Percentiles rank a stretch among this genome's conserved stretches.
phyloP scores from a whole-genome alignment of 371 early-diverging fungal genomes.

The Lichtheimia ornata region DNA sequence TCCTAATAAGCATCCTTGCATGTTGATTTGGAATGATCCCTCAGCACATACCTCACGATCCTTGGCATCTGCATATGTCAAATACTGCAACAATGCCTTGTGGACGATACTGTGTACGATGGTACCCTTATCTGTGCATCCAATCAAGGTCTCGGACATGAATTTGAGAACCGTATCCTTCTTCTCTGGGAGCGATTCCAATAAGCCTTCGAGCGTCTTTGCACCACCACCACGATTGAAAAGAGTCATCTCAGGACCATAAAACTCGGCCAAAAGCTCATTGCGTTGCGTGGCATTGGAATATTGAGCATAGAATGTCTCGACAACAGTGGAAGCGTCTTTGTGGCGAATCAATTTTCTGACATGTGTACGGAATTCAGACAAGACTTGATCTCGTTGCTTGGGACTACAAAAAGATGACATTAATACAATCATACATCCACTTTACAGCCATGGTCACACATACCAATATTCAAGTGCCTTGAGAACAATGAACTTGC shows the following conservation, averaged over 20 bases:
- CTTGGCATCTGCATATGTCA: slow-evolving; percentile 63
- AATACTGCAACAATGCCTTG: slow-evolving; percentile 83
- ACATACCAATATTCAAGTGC: slow-evolving; percentile 81
- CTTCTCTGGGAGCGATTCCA: slow-evolving; percentile 74
- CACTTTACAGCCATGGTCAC: background rate
- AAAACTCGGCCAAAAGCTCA: slow-evolving; percentile 87
- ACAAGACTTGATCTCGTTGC: slow-evolving; percentile 72
- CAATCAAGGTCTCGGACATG: slow-evolving; percentile 68
- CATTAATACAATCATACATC: background rate
- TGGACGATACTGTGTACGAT: slow-evolving; percentile 87
- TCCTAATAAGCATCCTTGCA: background rate
- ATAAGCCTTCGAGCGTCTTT: slow-evolving; percentile 65
- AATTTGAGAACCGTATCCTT: slow-evolving; percentile 74
- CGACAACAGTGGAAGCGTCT: slow-evolving; percentile 83
- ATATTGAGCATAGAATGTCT: slow-evolving; percentile 82
- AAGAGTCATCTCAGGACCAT: slow-evolving; percentile 88
- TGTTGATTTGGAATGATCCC: no score
- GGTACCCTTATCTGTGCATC: slow-evolving; percentile 84
- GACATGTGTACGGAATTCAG: slow-evolving; percentile 82
- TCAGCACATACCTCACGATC: slow-evolving; percentile 51
- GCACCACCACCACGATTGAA: slow-evolving; percentile 57
- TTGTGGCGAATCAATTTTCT: slow-evolving; percentile 78
- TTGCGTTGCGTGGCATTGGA: slow-evolving; percentile 79
- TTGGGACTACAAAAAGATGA: slow-evolving; percentile 51
- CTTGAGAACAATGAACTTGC: slow-evolving; percentile 86